Evolutionary conservation across 106 monocot species (phyloP).

Genomic region (Allium cepa): DNA sequence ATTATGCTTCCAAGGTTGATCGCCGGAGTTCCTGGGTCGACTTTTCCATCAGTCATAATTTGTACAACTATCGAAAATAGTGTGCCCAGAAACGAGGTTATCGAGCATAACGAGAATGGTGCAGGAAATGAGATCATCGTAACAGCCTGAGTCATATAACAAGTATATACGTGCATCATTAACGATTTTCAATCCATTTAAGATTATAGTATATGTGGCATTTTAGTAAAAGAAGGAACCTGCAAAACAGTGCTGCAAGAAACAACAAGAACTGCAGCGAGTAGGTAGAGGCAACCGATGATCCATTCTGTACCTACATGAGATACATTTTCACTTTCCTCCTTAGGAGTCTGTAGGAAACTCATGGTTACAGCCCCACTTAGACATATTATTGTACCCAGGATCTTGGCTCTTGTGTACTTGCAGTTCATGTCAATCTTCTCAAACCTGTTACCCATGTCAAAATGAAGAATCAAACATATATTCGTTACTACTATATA

Average conservation of each 20-base stretch:
- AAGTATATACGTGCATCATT: neutral
- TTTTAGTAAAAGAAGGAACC: slow-evolving; percentile 16
- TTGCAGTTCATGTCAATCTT: slow-evolving; percentile 46
- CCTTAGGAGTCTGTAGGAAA: slow-evolving; percentile 38
- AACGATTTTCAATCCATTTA: too few species aligned
- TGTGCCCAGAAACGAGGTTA: slow-evolving; percentile 13
- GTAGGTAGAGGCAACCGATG: slow-evolving; percentile 42
- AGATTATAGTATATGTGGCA: too few species aligned
- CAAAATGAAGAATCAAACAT: neutral
- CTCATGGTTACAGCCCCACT: slow-evolving; percentile 44
- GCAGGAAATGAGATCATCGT: slow-evolving; percentile 28
- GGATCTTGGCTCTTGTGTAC: slow-evolving; percentile 36
- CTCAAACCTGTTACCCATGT: slow-evolving; percentile 39
- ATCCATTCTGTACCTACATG: slow-evolving; percentile 29
- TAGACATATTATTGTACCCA: slow-evolving; percentile 56
- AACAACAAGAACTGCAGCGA: slow-evolving; percentile 34
- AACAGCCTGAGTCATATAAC: slow-evolving; percentile 13
- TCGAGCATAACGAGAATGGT: slow-evolving; percentile 17
- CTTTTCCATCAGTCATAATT: slow-evolving; percentile 9
- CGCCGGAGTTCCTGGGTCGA: slow-evolving; percentile 13
- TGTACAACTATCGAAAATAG: slow-evolving; percentile 18
- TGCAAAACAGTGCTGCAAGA: slow-evolving; percentile 61
- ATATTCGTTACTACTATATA: neutral
- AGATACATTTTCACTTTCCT: neutral
- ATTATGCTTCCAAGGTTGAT: slow-evolving; percentile 9